phyloP scores from a whole-genome alignment of 2,329 filamentous ascomycete species.

The Aureobasidium sp. region DNA sequence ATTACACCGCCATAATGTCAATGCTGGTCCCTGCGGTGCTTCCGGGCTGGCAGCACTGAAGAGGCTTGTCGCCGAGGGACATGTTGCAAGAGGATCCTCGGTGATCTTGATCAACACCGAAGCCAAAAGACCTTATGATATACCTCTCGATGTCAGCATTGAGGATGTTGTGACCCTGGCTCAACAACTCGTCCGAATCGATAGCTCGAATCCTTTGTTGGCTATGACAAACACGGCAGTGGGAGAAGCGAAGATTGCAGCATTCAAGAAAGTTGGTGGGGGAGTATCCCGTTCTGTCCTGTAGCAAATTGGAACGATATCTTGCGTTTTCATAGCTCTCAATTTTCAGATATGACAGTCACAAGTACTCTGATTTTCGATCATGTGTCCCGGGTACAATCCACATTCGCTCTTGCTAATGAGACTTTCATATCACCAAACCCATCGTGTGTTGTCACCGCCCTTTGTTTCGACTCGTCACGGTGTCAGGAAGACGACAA shows the following conservation, averaged over 20 bases:
- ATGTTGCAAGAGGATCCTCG: slow-evolving; percentile 41
- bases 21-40: slow-evolving; percentile 55
- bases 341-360: background rate
- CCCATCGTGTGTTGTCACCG: too few species aligned
- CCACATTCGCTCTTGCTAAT: background rate
- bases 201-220: background rate
- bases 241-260: background rate
- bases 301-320: background rate
- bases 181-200: background rate
- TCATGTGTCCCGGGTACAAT: background rate
- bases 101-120: slow-evolving; percentile 62
- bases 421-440: background rate
- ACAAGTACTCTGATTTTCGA: background rate
- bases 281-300: background rate
- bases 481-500: too few species aligned
- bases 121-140: slow-evolving; percentile 46
- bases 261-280: background rate
- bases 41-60: slow-evolving; percentile 50
- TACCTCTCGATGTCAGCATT: background rate
- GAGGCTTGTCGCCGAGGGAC: slow-evolving; percentile 34
- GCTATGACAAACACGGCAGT: background rate
- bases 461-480: too few species aligned
- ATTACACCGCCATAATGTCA: slow-evolving; percentile 40
- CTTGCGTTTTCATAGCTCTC: background rate
- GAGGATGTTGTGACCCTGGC: background rate